A percentile compares a stretch with the other conserved stretches of the same genome.
Conservation (phyloP, 1,139 yeast genomes). For the Pneumocystis carinii region DNA sequence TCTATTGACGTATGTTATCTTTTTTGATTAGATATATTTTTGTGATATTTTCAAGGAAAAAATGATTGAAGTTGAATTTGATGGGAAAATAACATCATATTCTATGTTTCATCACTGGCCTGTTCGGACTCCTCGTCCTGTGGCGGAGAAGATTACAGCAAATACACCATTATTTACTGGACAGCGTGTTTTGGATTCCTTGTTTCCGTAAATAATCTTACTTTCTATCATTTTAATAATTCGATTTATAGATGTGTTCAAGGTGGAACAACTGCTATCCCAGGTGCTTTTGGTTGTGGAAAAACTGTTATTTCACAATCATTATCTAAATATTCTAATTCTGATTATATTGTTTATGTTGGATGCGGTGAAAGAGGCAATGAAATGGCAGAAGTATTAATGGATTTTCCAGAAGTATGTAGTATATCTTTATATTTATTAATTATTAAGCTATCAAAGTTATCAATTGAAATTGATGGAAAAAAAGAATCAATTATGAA, state of each 20-base stretch:
- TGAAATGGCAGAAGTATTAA: conserved; percentile 97
- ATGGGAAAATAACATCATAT: conserved; percentile 66
- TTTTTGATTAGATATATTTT: background rate
- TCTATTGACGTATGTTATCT: conserved; percentile 39
- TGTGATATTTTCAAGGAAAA: conserved; percentile 33
- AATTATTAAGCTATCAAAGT: conserved; percentile 16
- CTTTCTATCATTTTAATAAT: background rate
- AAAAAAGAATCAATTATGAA: conserved; percentile 98
- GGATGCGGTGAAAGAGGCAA: conserved; percentile 94
- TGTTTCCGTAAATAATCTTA: conserved; percentile 45
- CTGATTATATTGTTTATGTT: conserved; percentile 87
- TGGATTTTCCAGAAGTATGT: conserved; percentile 83
- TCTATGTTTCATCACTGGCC: conserved; percentile 99
- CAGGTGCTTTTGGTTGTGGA: conserved; percentile 99
- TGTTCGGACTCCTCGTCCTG: conserved; percentile 98
- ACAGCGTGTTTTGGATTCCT: conserved; percentile 93
- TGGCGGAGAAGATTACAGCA: conserved; percentile 80
- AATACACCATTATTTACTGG: conserved; percentile 93
- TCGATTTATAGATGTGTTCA: conserved; percentile 54
- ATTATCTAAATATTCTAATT: conserved; percentile 88
- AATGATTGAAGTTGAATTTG: conserved; percentile 83
- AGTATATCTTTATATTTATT: background rate
- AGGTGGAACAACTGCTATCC: conserved; percentile 99
- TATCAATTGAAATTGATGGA: conserved; percentile 78
- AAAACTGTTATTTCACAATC: conserved; percentile 98